Conservation (phyloP, 148 eudicot genomes). For the Gaultheria prostrata region DNA sequence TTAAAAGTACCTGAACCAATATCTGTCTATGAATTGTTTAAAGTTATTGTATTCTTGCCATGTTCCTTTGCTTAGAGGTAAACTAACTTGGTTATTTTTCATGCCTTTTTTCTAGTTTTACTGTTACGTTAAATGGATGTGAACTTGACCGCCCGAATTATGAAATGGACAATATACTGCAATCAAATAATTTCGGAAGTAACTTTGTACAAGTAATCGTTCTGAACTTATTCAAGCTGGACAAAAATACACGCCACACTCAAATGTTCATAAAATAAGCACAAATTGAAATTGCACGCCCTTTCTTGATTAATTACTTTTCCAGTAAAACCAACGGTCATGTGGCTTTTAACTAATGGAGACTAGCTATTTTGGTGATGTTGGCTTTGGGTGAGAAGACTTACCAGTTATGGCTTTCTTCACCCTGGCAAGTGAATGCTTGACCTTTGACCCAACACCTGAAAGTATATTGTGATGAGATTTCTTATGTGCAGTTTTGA, state of each 20-base stretch:
- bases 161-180: conserved; percentile 2
- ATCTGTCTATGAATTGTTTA: not conserved
- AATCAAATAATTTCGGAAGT: not conserved
- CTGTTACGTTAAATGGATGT: not conserved
- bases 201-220: not conserved
- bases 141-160: not conserved
- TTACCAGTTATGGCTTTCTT: conserved; percentile 71
- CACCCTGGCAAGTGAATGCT: conserved; percentile 73
- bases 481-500: conserved; percentile 54
- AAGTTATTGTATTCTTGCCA: not conserved
- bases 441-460: conserved; percentile 73
- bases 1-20: not conserved
- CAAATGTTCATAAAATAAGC: not conserved
- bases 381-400: conserved; percentile 47
- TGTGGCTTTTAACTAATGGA: not conserved
- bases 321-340: not conserved
- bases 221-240: not conserved
- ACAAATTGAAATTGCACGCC: conserved; percentile 2
- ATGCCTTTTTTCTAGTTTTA: not conserved
- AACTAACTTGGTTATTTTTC: not conserved
- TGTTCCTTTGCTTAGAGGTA: not conserved
- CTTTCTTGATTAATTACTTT: conserved; percentile 8
- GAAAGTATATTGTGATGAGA: conserved; percentile 51
- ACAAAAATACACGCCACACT: conserved; percentile 13
- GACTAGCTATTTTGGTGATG: conserved; percentile 35